Conservation (phyloP, 2,329 filamentous ascomycete genomes). For the Cladosporium oxysporum region DNA sequence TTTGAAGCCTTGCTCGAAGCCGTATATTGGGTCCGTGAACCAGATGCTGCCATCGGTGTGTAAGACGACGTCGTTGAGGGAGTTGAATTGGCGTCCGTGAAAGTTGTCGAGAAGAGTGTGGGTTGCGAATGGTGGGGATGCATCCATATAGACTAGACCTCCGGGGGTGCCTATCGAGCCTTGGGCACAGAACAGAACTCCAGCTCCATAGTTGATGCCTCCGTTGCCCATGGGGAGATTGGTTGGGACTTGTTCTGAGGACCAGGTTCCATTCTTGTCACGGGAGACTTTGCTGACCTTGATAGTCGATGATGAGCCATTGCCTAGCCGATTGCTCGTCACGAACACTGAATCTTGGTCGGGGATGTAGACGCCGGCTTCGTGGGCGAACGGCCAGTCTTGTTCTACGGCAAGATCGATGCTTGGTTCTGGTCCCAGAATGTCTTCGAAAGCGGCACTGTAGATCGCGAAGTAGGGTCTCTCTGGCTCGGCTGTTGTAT, state of each 20-base stretch:
- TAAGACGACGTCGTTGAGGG: conserved; percentile 60
- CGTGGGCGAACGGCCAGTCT: conserved; percentile 37
- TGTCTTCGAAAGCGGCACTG: conserved; percentile 30
- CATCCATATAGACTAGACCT: conserved; percentile 31
- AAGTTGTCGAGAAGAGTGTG: conserved; percentile 57
- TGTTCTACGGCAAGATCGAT: conserved; percentile 29
- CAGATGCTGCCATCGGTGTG: conserved; percentile 59
- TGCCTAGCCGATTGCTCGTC: conserved; percentile 40
- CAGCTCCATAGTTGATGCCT: conserved; percentile 49
- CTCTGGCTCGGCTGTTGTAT: conserved; percentile 10
- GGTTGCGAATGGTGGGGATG: conserved; percentile 28
- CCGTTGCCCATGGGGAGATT: conserved; percentile 49
- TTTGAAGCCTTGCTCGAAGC: conserved; percentile 60
- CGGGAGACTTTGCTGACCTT: conserved; percentile 31
- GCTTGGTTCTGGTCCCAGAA: conserved; percentile 29
- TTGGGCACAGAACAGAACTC: conserved; percentile 38
- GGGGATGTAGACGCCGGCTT: conserved; percentile 33
- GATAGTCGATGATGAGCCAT: conserved; percentile 26
- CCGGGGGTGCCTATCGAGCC: conserved; percentile 28
- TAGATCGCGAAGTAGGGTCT: conserved; percentile 32
- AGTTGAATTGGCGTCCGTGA: conserved; percentile 62
- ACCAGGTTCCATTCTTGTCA: conserved; percentile 7
- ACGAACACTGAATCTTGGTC: conserved; percentile 44
- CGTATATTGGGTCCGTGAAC: conserved; percentile 65
- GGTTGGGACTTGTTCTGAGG: background rate